Percentiles rank a stretch among this genome's conserved stretches.
These are phyloP conservation scores for Physcomitrellopsis africana DNA, from an alignment of 225 moss, liverwort and hornwort genomes.

Conservation along the genomic window DNA sequence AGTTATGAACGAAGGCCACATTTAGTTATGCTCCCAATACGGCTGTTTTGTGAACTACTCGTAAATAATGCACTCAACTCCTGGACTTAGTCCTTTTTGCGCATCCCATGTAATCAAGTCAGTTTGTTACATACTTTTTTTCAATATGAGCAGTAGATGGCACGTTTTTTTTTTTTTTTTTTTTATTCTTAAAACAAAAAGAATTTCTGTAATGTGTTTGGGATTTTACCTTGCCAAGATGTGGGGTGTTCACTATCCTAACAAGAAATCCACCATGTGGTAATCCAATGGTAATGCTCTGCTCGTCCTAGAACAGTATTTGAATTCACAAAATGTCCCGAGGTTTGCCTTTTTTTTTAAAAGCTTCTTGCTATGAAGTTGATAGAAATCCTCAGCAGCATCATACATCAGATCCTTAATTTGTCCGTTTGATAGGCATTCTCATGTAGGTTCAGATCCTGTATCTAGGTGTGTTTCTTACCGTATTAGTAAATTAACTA, in stretches of 20 bases:
- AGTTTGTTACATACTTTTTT: not conserved
- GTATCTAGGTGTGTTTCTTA: not conserved
- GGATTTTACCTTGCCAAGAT: not conserved
- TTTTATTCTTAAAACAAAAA: not conserved
- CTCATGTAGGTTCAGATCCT: constrained; percentile 4
- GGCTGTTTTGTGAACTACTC: not conserved
- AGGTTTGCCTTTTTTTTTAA: not conserved
- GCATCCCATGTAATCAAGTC: not conserved
- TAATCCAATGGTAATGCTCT: not conserved
- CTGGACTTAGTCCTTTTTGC: not conserved
- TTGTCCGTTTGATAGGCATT: not conserved
- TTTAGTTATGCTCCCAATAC: not conserved
- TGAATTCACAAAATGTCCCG: not conserved
- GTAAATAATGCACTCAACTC: not conserved
- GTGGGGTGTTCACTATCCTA: not conserved
- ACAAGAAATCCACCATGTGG: not conserved
- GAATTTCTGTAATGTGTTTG: constrained; percentile 1
- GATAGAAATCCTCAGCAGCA: not conserved
- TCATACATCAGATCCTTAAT: not conserved
- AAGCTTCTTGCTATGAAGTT: not conserved
- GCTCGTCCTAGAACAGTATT: not conserved
- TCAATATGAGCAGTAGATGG: not conserved
- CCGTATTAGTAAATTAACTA: not conserved
- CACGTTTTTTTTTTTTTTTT: not conserved
- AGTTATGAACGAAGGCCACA: constrained; percentile 34